phyloP scores from a whole-genome alignment of 805 yeast species.

The Saccharomyces eubayanus region DNA sequence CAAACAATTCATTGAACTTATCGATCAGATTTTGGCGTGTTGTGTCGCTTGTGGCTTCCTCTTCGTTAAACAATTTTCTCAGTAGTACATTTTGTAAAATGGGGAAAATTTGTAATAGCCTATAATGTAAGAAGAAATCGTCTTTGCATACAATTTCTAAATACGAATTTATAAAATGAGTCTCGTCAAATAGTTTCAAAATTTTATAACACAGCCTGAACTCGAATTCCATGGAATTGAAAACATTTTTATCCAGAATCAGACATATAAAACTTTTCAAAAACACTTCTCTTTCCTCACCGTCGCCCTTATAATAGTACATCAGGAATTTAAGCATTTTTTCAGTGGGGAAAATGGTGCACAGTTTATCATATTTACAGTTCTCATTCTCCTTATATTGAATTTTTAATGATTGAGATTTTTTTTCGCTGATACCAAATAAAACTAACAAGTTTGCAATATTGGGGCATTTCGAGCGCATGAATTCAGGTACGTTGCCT shows the following conservation, averaged over 20 bases:
- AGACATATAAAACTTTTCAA: constrained; percentile 14
- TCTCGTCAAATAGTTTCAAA: constrained; percentile 1
- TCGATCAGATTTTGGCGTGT: constrained; percentile 3
- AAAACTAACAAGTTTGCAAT: constrained; percentile 8
- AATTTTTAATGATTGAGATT: background rate
- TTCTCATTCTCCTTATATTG: background rate
- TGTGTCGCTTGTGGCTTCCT: background rate
- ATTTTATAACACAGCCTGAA: constrained; percentile 12
- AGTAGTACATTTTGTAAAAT: constrained; percentile 10
- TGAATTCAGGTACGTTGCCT: background rate
- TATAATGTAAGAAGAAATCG: constrained; percentile 20
- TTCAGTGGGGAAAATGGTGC: constrained; percentile 16
- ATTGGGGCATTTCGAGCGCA: constrained; percentile 2
- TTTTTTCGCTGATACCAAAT: constrained; percentile 13
- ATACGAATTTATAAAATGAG: constrained; percentile 6
- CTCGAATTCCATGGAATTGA: constrained; percentile 15
- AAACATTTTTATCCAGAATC: constrained; percentile 24
- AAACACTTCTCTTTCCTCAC: constrained; percentile 1
- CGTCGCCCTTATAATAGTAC: constrained; percentile 3
- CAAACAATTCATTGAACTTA: constrained; percentile 17
- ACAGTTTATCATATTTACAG: constrained; percentile 13
- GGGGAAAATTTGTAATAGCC: constrained; percentile 19
- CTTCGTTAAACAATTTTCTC: constrained; percentile 4
- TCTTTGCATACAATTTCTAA: constrained; percentile 11
- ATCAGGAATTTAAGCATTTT: constrained; percentile 9